Percentiles rank a stretch among this genome's conserved stretches.
phyloP scores from a whole-genome alignment of 306 rosid species.

The Casuarina glauca region DNA sequence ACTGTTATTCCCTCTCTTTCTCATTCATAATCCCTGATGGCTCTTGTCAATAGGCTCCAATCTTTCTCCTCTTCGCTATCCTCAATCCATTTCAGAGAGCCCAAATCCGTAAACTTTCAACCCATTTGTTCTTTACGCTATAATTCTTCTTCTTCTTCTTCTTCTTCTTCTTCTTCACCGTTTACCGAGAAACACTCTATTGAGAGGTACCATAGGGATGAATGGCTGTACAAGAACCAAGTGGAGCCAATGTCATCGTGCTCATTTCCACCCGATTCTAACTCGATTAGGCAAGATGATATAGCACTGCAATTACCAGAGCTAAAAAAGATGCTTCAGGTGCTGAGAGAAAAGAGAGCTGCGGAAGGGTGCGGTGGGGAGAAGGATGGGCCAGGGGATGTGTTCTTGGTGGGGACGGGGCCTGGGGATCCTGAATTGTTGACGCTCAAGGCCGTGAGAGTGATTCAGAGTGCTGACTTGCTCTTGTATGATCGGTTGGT shows the following conservation, averaged over 20 bases:
- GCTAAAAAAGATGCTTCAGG: conserved; percentile 74
- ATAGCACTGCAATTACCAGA: conserved; percentile 85
- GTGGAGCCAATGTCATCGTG: conserved; percentile 20
- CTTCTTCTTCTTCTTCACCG: conserved; percentile 59
- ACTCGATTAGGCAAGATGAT: conserved; percentile 57
- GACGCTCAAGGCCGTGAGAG: conserved; percentile 79
- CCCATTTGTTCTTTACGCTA: conserved; percentile 53
- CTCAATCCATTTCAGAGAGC: conserved; percentile 26
- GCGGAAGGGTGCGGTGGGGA: conserved; percentile 48
- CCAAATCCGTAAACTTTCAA: conserved; percentile 25
- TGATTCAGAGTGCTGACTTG: conserved; percentile 78
- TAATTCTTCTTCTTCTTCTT: conserved; percentile 40
- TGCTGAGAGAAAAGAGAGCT: conserved; percentile 66
- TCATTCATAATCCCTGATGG: conserved; percentile 36
- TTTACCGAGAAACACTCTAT: conserved; percentile 79
- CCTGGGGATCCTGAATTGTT: conserved; percentile 93
- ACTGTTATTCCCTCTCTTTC: background rate
- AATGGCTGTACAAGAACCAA: conserved; percentile 56
- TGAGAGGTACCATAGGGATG: conserved; percentile 77
- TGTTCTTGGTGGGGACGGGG: conserved; percentile 89
- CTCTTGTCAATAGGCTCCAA: conserved; percentile 45
- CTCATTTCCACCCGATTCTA: conserved; percentile 36
- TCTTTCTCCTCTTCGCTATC: conserved; percentile 40
- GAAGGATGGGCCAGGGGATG: conserved; percentile 59
- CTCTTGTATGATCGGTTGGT: conserved; percentile 92